These are phyloP conservation scores for Cryptosporidium felis DNA, from an alignment of 169 alveolate species.

Conservation along the genomic window DNA sequence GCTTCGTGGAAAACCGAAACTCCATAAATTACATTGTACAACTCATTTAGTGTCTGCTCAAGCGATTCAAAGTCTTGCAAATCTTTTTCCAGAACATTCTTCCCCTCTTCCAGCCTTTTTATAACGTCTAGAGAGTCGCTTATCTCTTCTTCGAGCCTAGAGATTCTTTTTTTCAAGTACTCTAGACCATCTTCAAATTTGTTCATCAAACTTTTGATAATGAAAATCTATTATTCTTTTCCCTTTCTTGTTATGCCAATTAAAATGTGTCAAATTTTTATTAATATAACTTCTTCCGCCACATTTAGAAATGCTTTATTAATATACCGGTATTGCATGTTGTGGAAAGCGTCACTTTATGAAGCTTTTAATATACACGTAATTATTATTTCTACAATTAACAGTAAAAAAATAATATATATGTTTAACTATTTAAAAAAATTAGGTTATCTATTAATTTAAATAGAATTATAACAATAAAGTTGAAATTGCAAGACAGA, in stretches of 20 bases:
- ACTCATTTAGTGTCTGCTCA: neutral
- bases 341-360: slow-evolving; percentile 17
- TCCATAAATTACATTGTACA: neutral
- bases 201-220: neutral
- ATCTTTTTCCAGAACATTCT: neutral
- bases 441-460: neutral
- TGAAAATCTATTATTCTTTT: neutral
- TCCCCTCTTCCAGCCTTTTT: neutral
- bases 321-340: slow-evolving; percentile 50
- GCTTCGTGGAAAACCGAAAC: slow-evolving; percentile 14
- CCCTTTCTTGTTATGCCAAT: neutral
- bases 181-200: slow-evolving; percentile 32
- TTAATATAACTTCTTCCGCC: too few relatives aligned
- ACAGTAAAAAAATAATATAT: neutral
- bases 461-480: neutral
- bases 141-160: slow-evolving; percentile 36
- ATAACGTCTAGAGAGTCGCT: neutral
- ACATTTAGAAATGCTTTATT: neutral
- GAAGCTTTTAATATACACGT: neutral
- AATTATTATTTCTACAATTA: neutral
- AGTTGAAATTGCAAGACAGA: neutral
- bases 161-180: neutral
- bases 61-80: neutral
- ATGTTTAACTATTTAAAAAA: neutral
- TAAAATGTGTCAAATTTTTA: neutral